Evolutionary conservation across 2,329 filamentous ascomycete genomes (phyloP).

Genomic region (Talaromyces sp.): DNA sequence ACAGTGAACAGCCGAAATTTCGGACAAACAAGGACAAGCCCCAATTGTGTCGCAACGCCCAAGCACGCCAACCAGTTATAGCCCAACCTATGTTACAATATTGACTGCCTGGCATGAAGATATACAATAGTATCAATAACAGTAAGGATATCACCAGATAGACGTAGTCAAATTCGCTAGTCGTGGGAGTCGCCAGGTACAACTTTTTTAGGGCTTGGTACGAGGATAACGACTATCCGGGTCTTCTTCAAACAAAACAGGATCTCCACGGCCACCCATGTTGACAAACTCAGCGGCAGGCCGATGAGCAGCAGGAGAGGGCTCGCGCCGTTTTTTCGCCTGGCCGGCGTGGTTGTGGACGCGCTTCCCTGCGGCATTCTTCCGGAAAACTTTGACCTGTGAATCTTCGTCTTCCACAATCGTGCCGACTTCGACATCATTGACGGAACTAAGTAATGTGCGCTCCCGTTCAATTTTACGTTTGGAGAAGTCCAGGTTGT

Average conservation of each 20-base stretch:
- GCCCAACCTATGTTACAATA: neutral
- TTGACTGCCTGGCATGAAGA: neutral
- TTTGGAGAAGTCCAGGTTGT: slow-evolving; percentile 74
- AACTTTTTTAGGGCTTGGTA: neutral
- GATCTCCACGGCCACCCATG: slow-evolving; percentile 81
- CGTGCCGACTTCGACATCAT: slow-evolving; percentile 63
- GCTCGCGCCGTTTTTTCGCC: slow-evolving; percentile 45
- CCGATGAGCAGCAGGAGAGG: slow-evolving; percentile 62
- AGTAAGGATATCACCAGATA: neutral
- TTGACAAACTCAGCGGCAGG: slow-evolving; percentile 73
- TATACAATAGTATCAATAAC: neutral
- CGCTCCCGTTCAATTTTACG: slow-evolving; percentile 77
- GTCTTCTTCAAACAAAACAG: slow-evolving; percentile 68
- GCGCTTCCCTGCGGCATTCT: slow-evolving; percentile 56
- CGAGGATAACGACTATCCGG: slow-evolving; percentile 33
- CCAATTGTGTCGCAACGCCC: neutral
- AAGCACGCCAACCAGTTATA: neutral
- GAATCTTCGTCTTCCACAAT: slow-evolving; percentile 54
- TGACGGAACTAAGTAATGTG: slow-evolving; percentile 77
- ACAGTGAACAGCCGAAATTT: neutral
- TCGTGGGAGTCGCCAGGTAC: neutral
- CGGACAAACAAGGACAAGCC: neutral
- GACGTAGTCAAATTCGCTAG: neutral
- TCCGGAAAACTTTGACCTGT: slow-evolving; percentile 68
- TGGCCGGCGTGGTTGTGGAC: slow-evolving; percentile 39